Conservation (phyloP, 345 rosid species). For the Eucalyptus victrix region DNA sequence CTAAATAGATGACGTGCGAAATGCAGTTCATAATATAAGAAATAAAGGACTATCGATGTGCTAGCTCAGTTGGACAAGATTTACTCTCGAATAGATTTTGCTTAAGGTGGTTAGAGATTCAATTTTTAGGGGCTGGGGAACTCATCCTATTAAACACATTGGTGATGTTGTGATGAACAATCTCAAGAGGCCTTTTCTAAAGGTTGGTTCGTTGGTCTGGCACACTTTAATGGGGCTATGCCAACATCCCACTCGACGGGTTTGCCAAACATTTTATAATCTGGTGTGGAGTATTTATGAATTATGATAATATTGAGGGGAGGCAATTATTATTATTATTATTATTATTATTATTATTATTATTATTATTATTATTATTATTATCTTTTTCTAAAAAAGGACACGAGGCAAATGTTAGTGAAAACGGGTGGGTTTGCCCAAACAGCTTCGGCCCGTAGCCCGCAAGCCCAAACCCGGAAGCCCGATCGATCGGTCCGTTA, state of each 20-base stretch:
- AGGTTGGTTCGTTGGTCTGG: accelerated
- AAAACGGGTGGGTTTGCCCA: too few relatives aligned
- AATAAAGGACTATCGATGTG: neutral
- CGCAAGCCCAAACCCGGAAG: too few relatives aligned
- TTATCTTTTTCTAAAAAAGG: neutral
- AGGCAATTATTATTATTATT: neutral
- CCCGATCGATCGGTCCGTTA: too few relatives aligned
- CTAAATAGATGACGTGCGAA: accelerated
- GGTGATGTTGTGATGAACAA: neutral
- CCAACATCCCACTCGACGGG: accelerated
- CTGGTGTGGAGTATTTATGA: neutral
- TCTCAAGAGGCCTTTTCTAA: neutral
- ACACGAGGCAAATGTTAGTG: too few relatives aligned
- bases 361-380: too few relatives aligned
- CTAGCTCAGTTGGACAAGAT: neutral
- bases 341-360: too few relatives aligned
- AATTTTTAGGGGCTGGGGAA: neutral
- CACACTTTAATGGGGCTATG: accelerated
- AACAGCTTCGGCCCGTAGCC: too few relatives aligned
- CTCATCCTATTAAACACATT: neutral
- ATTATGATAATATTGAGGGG: neutral
- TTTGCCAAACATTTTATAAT: accelerated
- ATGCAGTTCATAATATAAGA: neutral
- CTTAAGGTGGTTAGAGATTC: neutral
- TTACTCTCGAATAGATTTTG: neutral